Base-by-base conservation (phyloP, 805 yeast species). In the Sungouiella thailandica region DNA sequence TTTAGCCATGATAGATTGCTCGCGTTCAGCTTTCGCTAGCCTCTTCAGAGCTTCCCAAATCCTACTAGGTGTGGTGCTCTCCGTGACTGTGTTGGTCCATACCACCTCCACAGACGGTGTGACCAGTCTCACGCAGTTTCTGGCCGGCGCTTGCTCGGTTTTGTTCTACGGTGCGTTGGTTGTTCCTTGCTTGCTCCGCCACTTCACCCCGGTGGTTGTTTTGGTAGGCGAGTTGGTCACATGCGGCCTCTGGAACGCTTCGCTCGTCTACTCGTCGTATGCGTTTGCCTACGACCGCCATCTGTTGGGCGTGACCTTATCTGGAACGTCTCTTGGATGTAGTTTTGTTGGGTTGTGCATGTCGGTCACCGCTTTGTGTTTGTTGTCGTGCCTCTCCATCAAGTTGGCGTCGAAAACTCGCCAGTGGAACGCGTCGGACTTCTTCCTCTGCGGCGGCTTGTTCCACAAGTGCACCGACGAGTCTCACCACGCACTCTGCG, bases 371-470 rank as follows among this genome's bases (percentile, higher is more conserved):
- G 22, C 22, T 7, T 19, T 19, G 22, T 6, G 7, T 23, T 6
- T 23, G 7, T 12, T 23, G n/a, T 8, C n/a, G 14, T 23, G 14
- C n/a, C 7, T 6, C 12, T 23, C 14, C 26, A 12, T 23, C 22
- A 19, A 9, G 22, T 9, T 7, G 8, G 22, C 22, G 9, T 19
- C 22, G 22, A 19, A 19, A 19, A 19, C 22, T 19, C 7, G 22
- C 7, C 22, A 19, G 9, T 19, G 22, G 22, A 19, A 9, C 7
- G 22, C 8, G 7, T 9, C 8, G 22, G 26, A 23, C 24, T 22
- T 20, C 27, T 23, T 28, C 33, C 13, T 15, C 4, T 17, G 19
- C 14, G 37, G 37, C 15, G 32, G 17, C 12, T 14, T 29, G 17
- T 10, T 17, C 30, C 23, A 15, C n/a, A 17, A 13, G 25, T 13